Evolutionary conservation across 768 basidiomycete genomes (phyloP), one percentile per base, ranked within the genome.

Genomic region (Boletus tomentosulus): DNA sequence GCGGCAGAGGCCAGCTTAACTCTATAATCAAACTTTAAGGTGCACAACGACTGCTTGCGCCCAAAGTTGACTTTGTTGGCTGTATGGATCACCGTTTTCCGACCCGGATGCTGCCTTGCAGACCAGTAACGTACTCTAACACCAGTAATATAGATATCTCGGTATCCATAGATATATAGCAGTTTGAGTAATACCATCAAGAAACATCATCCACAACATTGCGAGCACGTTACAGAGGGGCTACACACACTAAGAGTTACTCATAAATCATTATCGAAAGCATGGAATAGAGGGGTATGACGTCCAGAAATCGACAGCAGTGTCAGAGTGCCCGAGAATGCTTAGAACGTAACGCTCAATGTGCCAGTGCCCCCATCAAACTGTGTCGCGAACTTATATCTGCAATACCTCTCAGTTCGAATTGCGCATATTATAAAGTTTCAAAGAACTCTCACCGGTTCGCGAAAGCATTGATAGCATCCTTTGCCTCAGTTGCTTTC

Each of bases 261-360:
- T 53, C 48, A 58, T 57, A 53, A 63, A 51, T 64, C 57, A 60
- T 54, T 57, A 54, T 47, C 27, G n/a, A 48, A 47, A 42, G 19
- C 41, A 7, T 41, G 46, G 39, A 31, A 34, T 8, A 46, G 16
- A 35, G 10, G 44, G 44, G 11, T 48, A 45, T 38, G 46, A 38
- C 24, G 15, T 53, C 49, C 48, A 51, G 16, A 54, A 45, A 47
- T 28, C 1, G 9, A 53, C 44, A 44, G 38, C 12, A 22, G 41
- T 31, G 10, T 56, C 31, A 19, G 19, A 19, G 19, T 19, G 19
- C 19, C 19, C 47, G 53, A n/a, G 48, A 55, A 55, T 33, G 24
- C 4, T 55, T 53, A 65, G 53, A 65, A 65, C 5, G 53, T 64
- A 34, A 71, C 48, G 12, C 57, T 53, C 55, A 61, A 12, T 22